Conservation (phyloP, 73 alveolate genomes). For the Tetrahymena malaccensis region DNA sequence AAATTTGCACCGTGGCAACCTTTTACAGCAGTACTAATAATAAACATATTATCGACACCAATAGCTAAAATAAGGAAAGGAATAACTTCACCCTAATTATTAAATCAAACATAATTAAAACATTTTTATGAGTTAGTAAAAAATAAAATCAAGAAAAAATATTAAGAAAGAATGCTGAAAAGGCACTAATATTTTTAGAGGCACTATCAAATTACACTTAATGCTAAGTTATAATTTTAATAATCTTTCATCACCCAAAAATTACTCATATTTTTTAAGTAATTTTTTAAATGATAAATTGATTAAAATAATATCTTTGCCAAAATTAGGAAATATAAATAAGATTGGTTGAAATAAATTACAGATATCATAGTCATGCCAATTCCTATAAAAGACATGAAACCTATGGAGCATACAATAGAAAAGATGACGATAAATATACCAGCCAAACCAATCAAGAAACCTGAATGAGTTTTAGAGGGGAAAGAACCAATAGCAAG, state of each 20-base stretch:
- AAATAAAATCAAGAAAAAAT: no score
- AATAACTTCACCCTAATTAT: slow-evolving; percentile 62
- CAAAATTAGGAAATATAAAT: no score
- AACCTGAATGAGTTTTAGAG: slow-evolving; percentile 65
- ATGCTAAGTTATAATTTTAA: no score
- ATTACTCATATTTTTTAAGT: no score
- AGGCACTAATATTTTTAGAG: no score
- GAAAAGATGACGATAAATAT: slow-evolving; percentile 69
- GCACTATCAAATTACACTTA: no score
- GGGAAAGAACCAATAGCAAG: slow-evolving; percentile 92
- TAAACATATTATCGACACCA: slow-evolving; percentile 95
- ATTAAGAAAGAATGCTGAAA: no score
- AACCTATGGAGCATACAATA: slow-evolving; percentile 69
- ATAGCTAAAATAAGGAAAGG: slow-evolving; percentile 89
- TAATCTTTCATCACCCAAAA: no score
- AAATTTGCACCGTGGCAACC: slow-evolving; percentile 61
- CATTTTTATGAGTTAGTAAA: no score
- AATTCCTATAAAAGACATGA: slow-evolving; percentile 62
- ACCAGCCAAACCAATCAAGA: slow-evolving; percentile 83
- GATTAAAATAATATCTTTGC: no score
- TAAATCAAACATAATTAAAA: neutral
- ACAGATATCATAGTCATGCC: slow-evolving; percentile 76
- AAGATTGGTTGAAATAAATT: neutral
- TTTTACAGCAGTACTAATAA: slow-evolving; percentile 64
- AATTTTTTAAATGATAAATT: no score